Evolutionary conservation across 2,329 filamentous ascomycete species (phyloP).

Genomic region (Sporothrix mexicana): DNA sequence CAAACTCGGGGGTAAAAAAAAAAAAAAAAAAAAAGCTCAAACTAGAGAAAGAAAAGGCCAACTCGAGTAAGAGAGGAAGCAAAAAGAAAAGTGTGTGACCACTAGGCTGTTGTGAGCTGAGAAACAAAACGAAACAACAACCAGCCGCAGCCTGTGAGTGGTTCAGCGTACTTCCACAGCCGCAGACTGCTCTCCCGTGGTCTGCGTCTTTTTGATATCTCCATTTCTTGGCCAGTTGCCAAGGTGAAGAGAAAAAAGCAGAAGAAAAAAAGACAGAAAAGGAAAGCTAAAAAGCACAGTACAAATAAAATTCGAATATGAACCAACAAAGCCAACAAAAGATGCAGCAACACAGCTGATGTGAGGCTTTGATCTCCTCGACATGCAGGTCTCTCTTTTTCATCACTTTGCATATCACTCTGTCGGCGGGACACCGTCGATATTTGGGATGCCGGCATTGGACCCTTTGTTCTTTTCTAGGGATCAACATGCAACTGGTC

Average conservation of each 20-base stretch:
- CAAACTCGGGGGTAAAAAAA: background rate
- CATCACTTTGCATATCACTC: background rate
- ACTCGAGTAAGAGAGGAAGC: background rate
- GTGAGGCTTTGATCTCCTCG: slow-evolving; percentile 7
- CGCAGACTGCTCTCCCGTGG: background rate
- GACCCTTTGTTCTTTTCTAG: background rate
- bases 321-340: background rate
- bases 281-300: background rate
- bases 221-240: slow-evolving; percentile 8
- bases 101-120: slow-evolving; percentile 18
- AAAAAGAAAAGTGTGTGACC: background rate
- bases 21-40: background rate
- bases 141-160: background rate
- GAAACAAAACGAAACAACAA: slow-evolving; percentile 10
- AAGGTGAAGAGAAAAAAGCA: slow-evolving; percentile 10
- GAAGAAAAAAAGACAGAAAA: background rate
- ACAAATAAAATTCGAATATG: background rate
- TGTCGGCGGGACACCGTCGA: background rate
- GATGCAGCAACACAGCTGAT: background rate
- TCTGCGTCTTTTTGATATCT: background rate
- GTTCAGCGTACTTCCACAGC: slow-evolving; percentile 6
- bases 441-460: background rate
- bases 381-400: background rate
- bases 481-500: slow-evolving; percentile 12
- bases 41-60: background rate